These are phyloP conservation scores for Dictyostelium capitatum DNA, from an alignment of 78 protist species.

Conservation along the genomic window DNA sequence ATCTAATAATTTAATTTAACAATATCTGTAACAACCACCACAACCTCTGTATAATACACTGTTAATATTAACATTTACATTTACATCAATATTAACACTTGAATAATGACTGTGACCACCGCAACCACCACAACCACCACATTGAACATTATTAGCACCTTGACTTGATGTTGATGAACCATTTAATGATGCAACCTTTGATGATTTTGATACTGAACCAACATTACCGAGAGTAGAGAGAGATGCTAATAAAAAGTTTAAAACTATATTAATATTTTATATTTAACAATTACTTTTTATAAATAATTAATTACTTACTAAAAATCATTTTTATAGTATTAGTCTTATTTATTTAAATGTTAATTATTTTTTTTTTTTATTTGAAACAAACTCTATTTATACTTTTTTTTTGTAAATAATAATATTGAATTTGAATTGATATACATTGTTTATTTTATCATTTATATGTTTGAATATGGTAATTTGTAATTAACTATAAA, in stretches of 20 bases:
- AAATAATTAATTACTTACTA: background rate
- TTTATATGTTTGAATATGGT: too few relatives aligned
- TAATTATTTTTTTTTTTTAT: background rate
- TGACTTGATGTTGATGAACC: background rate
- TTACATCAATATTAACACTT: too few relatives aligned
- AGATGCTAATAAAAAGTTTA: background rate
- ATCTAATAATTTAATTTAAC: too few relatives aligned
- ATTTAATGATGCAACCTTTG: background rate
- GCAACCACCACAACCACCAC: background rate
- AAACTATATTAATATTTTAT: background rate
- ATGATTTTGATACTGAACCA: background rate
- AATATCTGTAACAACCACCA: too few relatives aligned
- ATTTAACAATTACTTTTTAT: background rate
- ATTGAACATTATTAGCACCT: background rate
- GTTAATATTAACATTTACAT: too few relatives aligned
- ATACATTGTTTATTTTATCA: too few relatives aligned
- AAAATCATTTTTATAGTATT: background rate
- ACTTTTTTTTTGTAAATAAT: background rate
- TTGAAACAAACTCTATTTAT: background rate
- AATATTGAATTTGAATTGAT: too few relatives aligned
- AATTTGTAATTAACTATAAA: too few relatives aligned
- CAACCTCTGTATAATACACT: too few relatives aligned
- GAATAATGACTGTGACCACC: background rate
- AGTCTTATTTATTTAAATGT: background rate
- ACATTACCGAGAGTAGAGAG: background rate